Percentiles rank a stretch among this genome's conserved stretches.
Evolutionary conservation across 2,329 filamentous ascomycete genomes (phyloP).

Genomic region (Coleophoma crateriformis): DNA sequence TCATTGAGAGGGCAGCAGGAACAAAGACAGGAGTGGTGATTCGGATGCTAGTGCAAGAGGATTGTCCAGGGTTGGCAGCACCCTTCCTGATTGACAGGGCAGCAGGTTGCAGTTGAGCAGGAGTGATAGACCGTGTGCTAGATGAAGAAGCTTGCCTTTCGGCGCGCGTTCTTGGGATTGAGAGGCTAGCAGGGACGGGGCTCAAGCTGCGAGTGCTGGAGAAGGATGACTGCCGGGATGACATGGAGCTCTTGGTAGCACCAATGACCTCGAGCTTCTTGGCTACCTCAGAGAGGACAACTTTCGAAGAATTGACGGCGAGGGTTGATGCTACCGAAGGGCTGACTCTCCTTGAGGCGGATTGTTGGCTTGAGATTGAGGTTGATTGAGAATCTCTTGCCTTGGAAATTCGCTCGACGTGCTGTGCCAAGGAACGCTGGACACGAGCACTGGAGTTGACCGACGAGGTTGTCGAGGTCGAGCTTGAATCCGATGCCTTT

Average conservation of each 20-base stretch:
- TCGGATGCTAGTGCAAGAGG: too few species aligned
- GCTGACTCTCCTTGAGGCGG: background rate
- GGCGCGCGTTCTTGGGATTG: too few species aligned
- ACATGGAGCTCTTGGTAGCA: background rate
- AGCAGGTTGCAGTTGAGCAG: too few species aligned
- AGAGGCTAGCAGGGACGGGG: background rate
- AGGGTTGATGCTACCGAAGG: background rate
- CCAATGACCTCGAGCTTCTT: background rate
- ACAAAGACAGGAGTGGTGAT: background rate
- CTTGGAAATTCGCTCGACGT: background rate
- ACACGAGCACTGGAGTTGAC: background rate
- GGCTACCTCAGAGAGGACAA: background rate
- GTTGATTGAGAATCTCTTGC: background rate
- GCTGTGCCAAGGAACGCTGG: background rate
- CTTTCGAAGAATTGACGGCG: background rate
- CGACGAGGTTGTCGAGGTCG: background rate
- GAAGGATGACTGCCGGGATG: background rate
- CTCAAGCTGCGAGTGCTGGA: background rate
- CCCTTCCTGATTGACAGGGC: background rate
- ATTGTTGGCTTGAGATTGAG: background rate
- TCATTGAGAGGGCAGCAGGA: background rate
- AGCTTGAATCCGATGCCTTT: background rate
- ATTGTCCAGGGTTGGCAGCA: background rate
- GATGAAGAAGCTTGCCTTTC: too few species aligned
- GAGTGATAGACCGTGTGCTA: too few species aligned